A percentile compares a stretch with the other conserved stretches of the same genome.
phyloP scores from a whole-genome alignment of 352 stramenopile genomes.

The Phytopythium vexans region DNA sequence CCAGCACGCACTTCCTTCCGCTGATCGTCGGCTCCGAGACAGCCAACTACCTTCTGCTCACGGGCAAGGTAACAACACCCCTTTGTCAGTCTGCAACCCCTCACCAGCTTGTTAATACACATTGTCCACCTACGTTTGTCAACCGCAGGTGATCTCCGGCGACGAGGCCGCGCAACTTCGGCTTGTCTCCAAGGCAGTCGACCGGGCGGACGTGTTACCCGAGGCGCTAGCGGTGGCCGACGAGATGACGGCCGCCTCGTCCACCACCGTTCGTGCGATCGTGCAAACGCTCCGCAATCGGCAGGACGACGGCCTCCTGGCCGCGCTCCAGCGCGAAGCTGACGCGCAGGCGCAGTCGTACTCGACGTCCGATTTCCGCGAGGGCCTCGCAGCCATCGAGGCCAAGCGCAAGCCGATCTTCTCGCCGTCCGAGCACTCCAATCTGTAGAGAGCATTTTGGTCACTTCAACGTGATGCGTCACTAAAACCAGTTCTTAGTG shows the following conservation, averaged over 20 bases:
- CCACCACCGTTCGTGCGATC: slow-evolving; percentile 64
- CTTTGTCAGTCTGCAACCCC: not conserved
- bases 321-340: slow-evolving; percentile 67
- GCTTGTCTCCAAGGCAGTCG: slow-evolving; percentile 48
- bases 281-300: slow-evolving; percentile 55
- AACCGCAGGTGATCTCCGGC: slow-evolving; percentile 52
- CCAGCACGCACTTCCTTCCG: slow-evolving; percentile 76
- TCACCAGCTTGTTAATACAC: not conserved
- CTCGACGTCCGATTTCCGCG: slow-evolving; percentile 66
- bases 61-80: slow-evolving; percentile 34
- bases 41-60: slow-evolving; percentile 74
- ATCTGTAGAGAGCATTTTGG: slow-evolving; percentile 5
- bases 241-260: slow-evolving; percentile 55
- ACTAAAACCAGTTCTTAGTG: not conserved
- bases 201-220: slow-evolving; percentile 35
- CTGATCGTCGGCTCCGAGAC: slow-evolving; percentile 52
- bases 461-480: slow-evolving; percentile 1
- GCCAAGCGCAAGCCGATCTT: slow-evolving; percentile 68
- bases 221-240: slow-evolving; percentile 53
- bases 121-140: not conserved
- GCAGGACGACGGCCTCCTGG: slow-evolving; percentile 60
- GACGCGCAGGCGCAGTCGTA: slow-evolving; percentile 84
- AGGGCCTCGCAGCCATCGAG: slow-evolving; percentile 71
- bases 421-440: slow-evolving; percentile 35
- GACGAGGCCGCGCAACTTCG: slow-evolving; percentile 45